phyloP scores from a whole-genome alignment of 352 stramenopile genomes.

The Globisporangium okanoganense region DNA sequence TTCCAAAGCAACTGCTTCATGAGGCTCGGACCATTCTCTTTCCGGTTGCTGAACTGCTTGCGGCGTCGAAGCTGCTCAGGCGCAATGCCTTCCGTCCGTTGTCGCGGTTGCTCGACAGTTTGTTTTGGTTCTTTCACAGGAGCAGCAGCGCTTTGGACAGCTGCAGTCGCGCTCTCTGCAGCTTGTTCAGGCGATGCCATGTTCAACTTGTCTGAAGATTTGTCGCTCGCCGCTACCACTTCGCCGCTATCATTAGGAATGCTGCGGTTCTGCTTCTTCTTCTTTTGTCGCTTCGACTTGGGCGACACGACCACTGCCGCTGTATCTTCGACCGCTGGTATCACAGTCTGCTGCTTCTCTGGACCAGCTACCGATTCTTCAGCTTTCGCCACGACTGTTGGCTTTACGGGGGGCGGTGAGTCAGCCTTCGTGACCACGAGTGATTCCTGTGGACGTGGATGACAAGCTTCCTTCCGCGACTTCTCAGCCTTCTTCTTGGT shows the following conservation, averaged over 20 bases:
- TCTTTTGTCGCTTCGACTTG: constrained; percentile 12
- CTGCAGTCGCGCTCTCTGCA: neutral
- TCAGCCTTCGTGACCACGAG: neutral
- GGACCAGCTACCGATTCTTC: neutral
- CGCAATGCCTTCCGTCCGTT: neutral
- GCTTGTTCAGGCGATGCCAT: neutral
- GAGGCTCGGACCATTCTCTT: constrained; percentile 18
- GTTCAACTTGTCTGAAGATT: neutral
- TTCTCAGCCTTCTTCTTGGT: constrained; percentile 8
- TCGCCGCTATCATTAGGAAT: neutral
- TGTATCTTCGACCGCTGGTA: neutral
- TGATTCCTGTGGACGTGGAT: neutral
- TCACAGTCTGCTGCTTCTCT: neutral
- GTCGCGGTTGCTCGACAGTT: constrained; percentile 5
- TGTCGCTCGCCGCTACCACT: neutral
- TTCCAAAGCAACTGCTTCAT: constrained; percentile 70
- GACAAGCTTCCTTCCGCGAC: neutral
- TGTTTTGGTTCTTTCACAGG: neutral
- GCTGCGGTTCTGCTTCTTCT: constrained; percentile 10
- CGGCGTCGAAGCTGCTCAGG: constrained; percentile 9
- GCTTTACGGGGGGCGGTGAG: no score
- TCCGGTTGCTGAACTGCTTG: constrained; percentile 9
- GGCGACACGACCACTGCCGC: neutral
- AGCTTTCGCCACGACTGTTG: neutral
- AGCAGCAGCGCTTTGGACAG: neutral